Evolutionary conservation across 2,329 filamentous ascomycete species (phyloP).

Genomic region (Stromatinia cepivora): DNA sequence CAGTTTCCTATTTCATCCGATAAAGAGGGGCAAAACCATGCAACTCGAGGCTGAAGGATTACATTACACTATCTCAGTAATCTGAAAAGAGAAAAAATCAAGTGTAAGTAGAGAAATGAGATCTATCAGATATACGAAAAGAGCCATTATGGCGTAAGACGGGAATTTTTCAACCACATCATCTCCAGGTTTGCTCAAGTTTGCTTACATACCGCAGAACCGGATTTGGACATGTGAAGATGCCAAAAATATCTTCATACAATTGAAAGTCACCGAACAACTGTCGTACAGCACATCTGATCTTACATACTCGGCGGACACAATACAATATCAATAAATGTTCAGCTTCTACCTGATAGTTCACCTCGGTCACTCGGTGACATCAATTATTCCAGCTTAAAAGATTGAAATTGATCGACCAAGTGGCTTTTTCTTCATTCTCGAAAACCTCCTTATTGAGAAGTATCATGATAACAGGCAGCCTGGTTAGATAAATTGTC

Average conservation of each 20-base stretch:
- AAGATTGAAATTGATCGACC: slow-evolving; percentile 9
- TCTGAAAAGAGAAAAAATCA: not conserved
- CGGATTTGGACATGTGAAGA: not conserved
- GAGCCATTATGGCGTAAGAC: not conserved
- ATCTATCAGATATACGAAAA: slow-evolving; percentile 15
- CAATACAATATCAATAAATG: slow-evolving; percentile 1
- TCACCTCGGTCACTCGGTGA: slow-evolving; percentile 7
- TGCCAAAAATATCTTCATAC: slow-evolving; percentile 12
- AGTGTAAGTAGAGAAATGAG: slow-evolving; percentile 6
- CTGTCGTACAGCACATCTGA: slow-evolving; percentile 8
- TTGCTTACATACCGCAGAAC: slow-evolving; percentile 8
- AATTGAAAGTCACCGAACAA: not conserved
- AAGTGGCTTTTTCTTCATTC: slow-evolving; percentile 14
- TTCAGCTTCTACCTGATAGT: slow-evolving; percentile 17
- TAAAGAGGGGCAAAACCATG: not conserved
- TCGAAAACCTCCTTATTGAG: not conserved
- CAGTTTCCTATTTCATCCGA: slow-evolving; percentile 2
- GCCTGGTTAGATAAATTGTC: not conserved
- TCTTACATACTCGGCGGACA: slow-evolving; percentile 14
- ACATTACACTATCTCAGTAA: not conserved
- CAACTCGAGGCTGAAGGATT: slow-evolving; percentile 17
- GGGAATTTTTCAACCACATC: not conserved
- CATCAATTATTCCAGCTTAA: slow-evolving; percentile 16
- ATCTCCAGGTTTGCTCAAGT: not conserved
- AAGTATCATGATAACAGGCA: not conserved